Base-by-base conservation (phyloP, 352 stramenopile genomes). In the Phytophthora kernoviae region DNA sequence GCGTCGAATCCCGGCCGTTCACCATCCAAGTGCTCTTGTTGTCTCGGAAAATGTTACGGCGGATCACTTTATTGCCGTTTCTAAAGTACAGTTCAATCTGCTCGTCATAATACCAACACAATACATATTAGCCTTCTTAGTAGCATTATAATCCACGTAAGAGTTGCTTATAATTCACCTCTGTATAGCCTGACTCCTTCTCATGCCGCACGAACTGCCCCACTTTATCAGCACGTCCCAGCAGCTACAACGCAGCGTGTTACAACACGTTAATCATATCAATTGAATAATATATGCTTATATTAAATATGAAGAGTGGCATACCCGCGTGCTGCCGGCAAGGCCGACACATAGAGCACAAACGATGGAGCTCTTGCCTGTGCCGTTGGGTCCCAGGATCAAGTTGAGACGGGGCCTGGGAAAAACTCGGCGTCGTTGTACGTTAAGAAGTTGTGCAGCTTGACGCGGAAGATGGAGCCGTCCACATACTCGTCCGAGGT, bases 341-440 rank as follows among this genome's bases (percentile, higher is more conserved):
- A 99, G 77, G 4, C 96, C 97, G 34, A 99, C 85, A 57, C 91
- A 98, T 47, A 99, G 96, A 26, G 97, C 97, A 70, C 96, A 99
- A 24, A 99, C 88, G 62, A 99, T 98, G 17, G 84, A 94, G 49
- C 81, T 93, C 64, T 97, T 97, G 66, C 90, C 91, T 0, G 95
- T 98, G 34, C 98, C 98, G 58, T 99, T 99, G 2, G 97, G 96
- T 1, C 97, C 98, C 32, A 99, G 75, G 42, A 99, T 96, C 47
- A 99, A 84, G 68, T 99, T 99, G 8, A 99, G 81, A 9, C 97
- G 87, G 43, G 94, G 94, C 0, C 94, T 93, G 0, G 96, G 54
- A 68, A 81, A 46, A 98, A 95, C 64, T 96, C 92, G 18, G 85
- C 82, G 54, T 98, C 86, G 11, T 73, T 80, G 80, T 98, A 96